phyloP scores from a whole-genome alignment of 2,329 filamentous ascomycete genomes.

The Ploettnerulaceae sp. region DNA sequence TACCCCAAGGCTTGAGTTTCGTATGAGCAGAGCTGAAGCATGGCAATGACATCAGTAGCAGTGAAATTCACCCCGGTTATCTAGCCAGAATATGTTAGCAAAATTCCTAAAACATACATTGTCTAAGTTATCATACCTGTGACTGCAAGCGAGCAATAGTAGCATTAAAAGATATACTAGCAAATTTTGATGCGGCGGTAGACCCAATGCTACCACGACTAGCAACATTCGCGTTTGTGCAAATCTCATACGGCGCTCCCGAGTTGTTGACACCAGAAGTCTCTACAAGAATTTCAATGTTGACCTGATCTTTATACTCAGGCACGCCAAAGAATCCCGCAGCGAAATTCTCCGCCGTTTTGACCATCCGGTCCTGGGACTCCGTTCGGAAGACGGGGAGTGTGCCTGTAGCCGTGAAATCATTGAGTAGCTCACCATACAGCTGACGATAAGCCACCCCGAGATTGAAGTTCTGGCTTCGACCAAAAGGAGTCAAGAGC shows the following conservation, averaged over 20 bases:
- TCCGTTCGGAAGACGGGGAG: slow-evolving; percentile 38
- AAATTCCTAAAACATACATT: not conserved
- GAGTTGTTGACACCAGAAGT: slow-evolving; percentile 13
- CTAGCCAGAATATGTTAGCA: slow-evolving; percentile 6
- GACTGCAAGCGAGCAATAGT: slow-evolving; percentile 13
- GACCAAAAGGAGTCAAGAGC: slow-evolving; percentile 16
- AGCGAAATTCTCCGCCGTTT: slow-evolving; percentile 17
- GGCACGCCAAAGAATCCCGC: slow-evolving; percentile 16
- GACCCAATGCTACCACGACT: slow-evolving; percentile 12
- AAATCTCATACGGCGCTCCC: slow-evolving; percentile 14
- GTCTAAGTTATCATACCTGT: slow-evolving; percentile 3
- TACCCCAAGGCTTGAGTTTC: slow-evolving; percentile 37
- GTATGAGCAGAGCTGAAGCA: slow-evolving; percentile 18
- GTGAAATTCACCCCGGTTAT: slow-evolving; percentile 14
- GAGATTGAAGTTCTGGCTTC: slow-evolving; percentile 39
- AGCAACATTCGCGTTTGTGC: slow-evolving; percentile 10
- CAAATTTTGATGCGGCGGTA: slow-evolving; percentile 7
- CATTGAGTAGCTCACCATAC: slow-evolving; percentile 41
- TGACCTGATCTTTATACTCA: slow-evolving; percentile 14
- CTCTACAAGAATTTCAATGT: slow-evolving; percentile 16
- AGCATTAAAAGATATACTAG: slow-evolving; percentile 9
- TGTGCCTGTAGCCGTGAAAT: slow-evolving; percentile 38
- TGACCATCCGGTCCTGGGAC: slow-evolving; percentile 17
- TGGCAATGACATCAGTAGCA: slow-evolving; percentile 12
- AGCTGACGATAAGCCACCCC: slow-evolving; percentile 39